Base-by-base conservation (phyloP, 345 rosid species). In the Hibiscus syriacus region DNA sequence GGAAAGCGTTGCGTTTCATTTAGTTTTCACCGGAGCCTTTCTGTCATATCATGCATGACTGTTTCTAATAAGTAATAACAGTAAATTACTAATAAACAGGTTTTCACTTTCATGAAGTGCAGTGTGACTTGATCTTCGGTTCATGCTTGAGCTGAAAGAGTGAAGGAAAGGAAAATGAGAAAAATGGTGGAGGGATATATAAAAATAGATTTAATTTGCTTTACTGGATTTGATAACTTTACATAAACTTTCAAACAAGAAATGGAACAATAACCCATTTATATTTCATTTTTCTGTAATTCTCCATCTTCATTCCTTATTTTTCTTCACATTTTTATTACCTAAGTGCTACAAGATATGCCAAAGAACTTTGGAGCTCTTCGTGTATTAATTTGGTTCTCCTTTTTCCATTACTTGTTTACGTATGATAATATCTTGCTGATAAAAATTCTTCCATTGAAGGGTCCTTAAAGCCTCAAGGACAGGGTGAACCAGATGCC, bases 401-500 rank as follows among this genome's bases (percentile, higher is more conserved):
- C n/a, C n/a, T n/a, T n/a, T n/a, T n/a, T n/a, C n/a, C n/a, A n/a
- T n/a, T n/a, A n/a, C n/a, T n/a, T n/a, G n/a, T n/a, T n/a, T 43
- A 62, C 50, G 55, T 62, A n/a, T 48, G 36, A 63, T 78, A 38
- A 38, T 11, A 39, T 67, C 39, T 14, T 19, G 26, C 70, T 11
- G 50, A 55, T 16, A 14, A 5, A 63, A 43, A 74, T 63, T 68
- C 62, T 48, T 74, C 73, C 4, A 38, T 72, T 77, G 45, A 68
- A 85, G 88, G 87, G 69, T 65, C 80, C 69, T 58, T 83, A 67
- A 70, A 72, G 61, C 70, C 68, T 36, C 82, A 69, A 61, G 72
- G 75, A 56, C 81, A 67, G 56, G 72, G 77, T 55, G 79, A 76
- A 65, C 29, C 75, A 75, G 83, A 81, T 78, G 78, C 74, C 49